Conservation (phyloP, 2,329 filamentous ascomycete species). For the Myrmaecium sp. region DNA sequence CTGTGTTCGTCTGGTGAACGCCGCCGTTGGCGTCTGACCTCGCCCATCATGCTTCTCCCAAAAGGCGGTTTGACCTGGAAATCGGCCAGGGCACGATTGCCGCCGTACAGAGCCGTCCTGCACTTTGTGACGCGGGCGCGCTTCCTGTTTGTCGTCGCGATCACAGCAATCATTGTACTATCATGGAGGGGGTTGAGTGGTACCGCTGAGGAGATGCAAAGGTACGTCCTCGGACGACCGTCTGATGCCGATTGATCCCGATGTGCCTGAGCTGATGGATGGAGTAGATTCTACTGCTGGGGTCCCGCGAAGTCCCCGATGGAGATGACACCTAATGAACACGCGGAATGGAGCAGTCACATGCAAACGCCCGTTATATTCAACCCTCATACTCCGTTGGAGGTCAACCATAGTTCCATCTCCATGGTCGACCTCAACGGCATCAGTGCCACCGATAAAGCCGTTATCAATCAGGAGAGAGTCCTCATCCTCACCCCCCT, state of each 20-base stretch:
- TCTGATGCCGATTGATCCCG: too few species aligned
- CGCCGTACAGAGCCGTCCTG: constrained; percentile 50
- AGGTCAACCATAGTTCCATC: constrained; percentile 69
- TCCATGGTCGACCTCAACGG: constrained; percentile 68
- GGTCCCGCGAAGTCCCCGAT: constrained; percentile 90
- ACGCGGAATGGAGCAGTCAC: constrained; percentile 75
- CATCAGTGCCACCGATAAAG: constrained; percentile 65
- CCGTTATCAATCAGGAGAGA: constrained; percentile 64
- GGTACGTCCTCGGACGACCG: too few species aligned
- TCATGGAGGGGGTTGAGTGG: constrained; percentile 76
- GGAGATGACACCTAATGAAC: constrained; percentile 85
- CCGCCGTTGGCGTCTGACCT: too few species aligned
- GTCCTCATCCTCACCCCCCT: constrained; percentile 85
- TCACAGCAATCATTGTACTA: constrained; percentile 56
- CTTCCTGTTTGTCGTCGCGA: constrained; percentile 55
- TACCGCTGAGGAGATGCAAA: constrained; percentile 77
- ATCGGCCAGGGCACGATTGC: constrained; percentile 62
- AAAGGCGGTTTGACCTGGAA: constrained; percentile 90
- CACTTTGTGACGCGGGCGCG: constrained; percentile 57
- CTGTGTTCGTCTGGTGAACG: too few species aligned
- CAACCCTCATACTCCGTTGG: constrained; percentile 81
- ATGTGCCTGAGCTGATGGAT: too few species aligned
- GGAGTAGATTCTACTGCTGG: constrained; percentile 81
- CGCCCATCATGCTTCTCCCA: constrained; percentile 84
- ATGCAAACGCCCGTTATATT: constrained; percentile 86